phyloP scores from a whole-genome alignment of 1,284 basidiomycete species.

The Puccinia horiana region DNA sequence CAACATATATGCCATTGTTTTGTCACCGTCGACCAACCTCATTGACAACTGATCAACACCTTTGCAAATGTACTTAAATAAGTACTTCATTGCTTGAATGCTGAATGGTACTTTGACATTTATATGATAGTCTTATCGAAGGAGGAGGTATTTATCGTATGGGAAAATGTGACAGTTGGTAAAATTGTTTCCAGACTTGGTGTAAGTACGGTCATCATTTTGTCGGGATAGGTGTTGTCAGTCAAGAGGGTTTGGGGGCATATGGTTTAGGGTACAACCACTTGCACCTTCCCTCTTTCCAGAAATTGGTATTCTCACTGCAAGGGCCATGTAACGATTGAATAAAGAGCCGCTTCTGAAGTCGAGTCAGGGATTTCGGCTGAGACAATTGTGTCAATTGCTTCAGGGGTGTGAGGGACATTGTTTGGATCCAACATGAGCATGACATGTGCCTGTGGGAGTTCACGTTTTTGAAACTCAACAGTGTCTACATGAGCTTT shows the following conservation, averaged over 20 bases:
- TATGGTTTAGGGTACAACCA: not conserved
- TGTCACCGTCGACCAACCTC: slow-evolving; percentile 53
- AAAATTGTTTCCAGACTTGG: not conserved
- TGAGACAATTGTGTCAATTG: not conserved
- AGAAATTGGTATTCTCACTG: not conserved
- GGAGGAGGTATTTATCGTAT: slow-evolving; percentile 16
- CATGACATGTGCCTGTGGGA: too few relatives aligned
- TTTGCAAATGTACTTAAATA: slow-evolving; percentile 36
- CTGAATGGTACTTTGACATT: not conserved
- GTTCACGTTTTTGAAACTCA: slow-evolving; percentile 17
- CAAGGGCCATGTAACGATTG: not conserved
- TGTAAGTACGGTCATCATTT: not conserved
- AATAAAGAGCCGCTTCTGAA: not conserved
- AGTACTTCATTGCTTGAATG: slow-evolving; percentile 1
- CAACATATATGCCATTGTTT: slow-evolving; percentile 61
- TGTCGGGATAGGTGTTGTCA: not conserved
- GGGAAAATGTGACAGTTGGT: not conserved
- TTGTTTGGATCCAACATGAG: not conserved
- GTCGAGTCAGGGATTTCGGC: not conserved
- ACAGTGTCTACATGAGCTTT: not conserved
- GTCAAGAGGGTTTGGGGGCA: not conserved
- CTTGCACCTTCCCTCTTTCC: not conserved
- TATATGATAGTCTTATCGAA: slow-evolving; percentile 11
- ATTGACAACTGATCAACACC: not conserved
- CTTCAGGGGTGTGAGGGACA: not conserved